Evolutionary conservation across 495 filamentous ascomycete genomes (phyloP), one percentile per base, ranked within the genome.

Genomic region (Parachaetomium inaequale): DNA sequence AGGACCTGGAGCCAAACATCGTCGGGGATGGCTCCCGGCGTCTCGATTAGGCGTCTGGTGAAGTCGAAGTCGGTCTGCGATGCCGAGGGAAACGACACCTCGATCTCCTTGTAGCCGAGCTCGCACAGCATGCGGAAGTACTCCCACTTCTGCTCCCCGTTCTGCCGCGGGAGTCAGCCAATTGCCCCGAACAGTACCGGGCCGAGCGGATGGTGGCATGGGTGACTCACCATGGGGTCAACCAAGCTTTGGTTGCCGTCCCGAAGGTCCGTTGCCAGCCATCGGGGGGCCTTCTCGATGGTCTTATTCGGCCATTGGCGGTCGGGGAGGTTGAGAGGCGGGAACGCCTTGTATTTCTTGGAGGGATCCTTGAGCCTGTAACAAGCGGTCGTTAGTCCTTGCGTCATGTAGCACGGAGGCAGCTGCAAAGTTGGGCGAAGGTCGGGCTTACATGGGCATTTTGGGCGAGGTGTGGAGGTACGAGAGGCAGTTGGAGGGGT

Each of bases 1-100:
- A 98, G 88, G 32, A 98, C 94, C 71, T 98, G 94, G 57, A 98
- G 80, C 86, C 88, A 96, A 49, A 98, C 94, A 78, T 98, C 93
- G 66, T 93, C 90, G 36, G 94, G 94, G 11, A 93, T 86, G 6
- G 85, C 82, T 31, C 90, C 92, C 6, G 92, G 90, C 12, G 92
- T 95, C 67, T 94, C 87, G 56, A 98, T 85, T 43, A 98, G 79
- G 62, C 88, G 85, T 54, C 90, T 85, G 31, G 93, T 97, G 74
- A 97, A 98, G 75, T 96, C 92, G 79, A 92, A 97, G 72, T 98
- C 94, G 67, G 87, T 95, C 75, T 96, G 87, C 29, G 91, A 95
- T 21, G 93, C 90, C 6, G 93, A 95, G 36, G 94, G 94, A 76
- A 96, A 98, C 1, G 92, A 96, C 12, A 97, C 88, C 74, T 98